Evolutionary conservation across 2,329 filamentous ascomycete species (phyloP).

Genomic region (Exserohilum turcica): DNA sequence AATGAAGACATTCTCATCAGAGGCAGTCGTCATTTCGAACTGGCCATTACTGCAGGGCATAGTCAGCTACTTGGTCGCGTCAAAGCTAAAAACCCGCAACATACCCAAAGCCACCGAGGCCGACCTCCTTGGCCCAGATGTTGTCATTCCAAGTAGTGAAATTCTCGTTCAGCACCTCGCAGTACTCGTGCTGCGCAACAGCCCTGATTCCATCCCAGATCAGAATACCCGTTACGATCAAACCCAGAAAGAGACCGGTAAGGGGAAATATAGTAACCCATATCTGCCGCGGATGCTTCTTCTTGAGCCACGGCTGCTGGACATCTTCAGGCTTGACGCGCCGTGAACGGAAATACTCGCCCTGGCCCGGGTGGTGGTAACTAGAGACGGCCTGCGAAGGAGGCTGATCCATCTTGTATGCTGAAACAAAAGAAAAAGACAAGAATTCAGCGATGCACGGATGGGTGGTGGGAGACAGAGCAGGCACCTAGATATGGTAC

Average conservation of each 20-base stretch:
- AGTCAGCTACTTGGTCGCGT: conserved; percentile 29
- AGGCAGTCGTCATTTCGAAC: conserved; percentile 76
- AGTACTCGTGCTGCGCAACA: conserved; percentile 77
- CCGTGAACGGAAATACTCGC: conserved; percentile 69
- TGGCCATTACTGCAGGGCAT: conserved; percentile 71
- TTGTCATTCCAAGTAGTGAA: conserved; percentile 64
- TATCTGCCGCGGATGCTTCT: conserved; percentile 77
- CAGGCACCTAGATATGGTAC: background rate
- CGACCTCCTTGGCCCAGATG: conserved; percentile 75
- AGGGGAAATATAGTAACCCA: conserved; percentile 83
- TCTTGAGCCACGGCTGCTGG: conserved; percentile 78
- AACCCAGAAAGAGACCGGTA: conserved; percentile 70
- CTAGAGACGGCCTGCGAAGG: background rate
- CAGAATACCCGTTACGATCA: conserved; percentile 71
- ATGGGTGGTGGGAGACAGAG: background rate
- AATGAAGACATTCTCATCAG: conserved; percentile 75
- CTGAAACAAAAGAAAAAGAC: background rate
- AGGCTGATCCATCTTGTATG: background rate
- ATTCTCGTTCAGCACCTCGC: conserved; percentile 68
- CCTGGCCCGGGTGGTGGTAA: background rate
- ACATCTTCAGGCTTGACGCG: conserved; percentile 73
- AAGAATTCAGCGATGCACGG: background rate
- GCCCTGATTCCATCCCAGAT: conserved; percentile 75
- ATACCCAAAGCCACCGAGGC: conserved; percentile 77
- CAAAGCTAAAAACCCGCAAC: conserved; percentile 36